Evolutionary conservation across 1,284 basidiomycete genomes (phyloP).

Genomic region (Afroboletus lepidellus): DNA sequence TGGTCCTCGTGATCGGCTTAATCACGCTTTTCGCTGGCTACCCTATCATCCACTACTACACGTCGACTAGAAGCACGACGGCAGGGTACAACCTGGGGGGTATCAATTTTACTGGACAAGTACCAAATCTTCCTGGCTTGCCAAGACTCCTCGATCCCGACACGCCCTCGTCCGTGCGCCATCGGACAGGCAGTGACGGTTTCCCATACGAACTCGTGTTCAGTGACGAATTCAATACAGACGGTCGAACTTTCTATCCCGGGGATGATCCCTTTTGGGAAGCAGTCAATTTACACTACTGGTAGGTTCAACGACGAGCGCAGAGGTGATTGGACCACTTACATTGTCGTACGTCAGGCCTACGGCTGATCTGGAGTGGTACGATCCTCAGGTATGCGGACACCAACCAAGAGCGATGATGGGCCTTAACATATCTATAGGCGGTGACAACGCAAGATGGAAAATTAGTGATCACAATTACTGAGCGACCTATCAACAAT

Average conservation of each 20-base stretch:
- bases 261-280: constrained; percentile 82
- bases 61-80: constrained; percentile 27
- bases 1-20: constrained; percentile 59
- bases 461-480: constrained; percentile 73
- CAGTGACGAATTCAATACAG: constrained; percentile 87
- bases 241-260: constrained; percentile 76
- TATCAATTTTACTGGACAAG: constrained; percentile 70
- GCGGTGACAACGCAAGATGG: constrained; percentile 70
- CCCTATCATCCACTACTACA: constrained; percentile 67
- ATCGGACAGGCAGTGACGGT: constrained; percentile 66
- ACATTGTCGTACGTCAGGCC: constrained; percentile 44
- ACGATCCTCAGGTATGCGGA: constrained; percentile 61
- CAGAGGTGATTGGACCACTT: neutral
- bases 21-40: constrained; percentile 76
- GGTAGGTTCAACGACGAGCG: constrained; percentile 39
- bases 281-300: constrained; percentile 70
- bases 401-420: neutral
- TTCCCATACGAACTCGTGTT: constrained; percentile 81
- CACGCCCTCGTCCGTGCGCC: constrained; percentile 57
- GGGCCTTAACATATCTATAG: constrained; percentile 30
- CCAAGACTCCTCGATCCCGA: constrained; percentile 65
- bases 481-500: constrained; percentile 60
- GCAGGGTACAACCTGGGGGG: constrained; percentile 76
- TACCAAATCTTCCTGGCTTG: constrained; percentile 58
- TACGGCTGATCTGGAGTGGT: constrained; percentile 86